Percentiles rank a stretch among this genome's conserved stretches.
These are phyloP conservation scores for Aquanectria penicillioides DNA, from an alignment of 2,329 filamentous ascomycete species.

Conservation along the genomic window DNA sequence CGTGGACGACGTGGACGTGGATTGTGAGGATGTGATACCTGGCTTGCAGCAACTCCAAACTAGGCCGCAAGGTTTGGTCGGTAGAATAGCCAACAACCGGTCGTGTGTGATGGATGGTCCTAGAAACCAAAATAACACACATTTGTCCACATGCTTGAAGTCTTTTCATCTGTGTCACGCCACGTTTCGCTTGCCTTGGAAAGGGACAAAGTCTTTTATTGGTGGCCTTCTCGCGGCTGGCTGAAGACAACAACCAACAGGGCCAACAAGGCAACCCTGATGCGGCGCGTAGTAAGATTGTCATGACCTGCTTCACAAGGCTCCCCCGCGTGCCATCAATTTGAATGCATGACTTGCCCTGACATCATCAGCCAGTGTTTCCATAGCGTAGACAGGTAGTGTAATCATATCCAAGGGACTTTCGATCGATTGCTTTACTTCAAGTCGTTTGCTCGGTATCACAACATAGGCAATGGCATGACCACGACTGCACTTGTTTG, in stretches of 20 bases:
- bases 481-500: not conserved
- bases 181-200: not conserved
- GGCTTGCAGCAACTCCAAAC: constrained; percentile 14
- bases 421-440: too few relatives aligned
- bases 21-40: constrained; percentile 34
- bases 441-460: too few relatives aligned
- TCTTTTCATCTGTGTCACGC: not conserved
- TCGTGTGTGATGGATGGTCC: constrained; percentile 5
- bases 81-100: not conserved
- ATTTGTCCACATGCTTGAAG: constrained; percentile 5
- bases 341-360: too few relatives aligned
- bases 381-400: too few relatives aligned
- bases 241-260: not conserved
- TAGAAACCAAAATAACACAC: constrained; percentile 6
- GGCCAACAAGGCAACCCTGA: not conserved
- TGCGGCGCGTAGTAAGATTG: not conserved
- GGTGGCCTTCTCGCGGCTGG: not conserved
- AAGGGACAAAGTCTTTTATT: not conserved
- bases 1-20: constrained; percentile 34
- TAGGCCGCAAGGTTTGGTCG: not conserved
- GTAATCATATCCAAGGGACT: too few relatives aligned
- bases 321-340: too few relatives aligned
- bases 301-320: not conserved
- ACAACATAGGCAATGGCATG: too few relatives aligned
- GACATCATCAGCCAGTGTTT: too few relatives aligned